A percentile compares a stretch with the other conserved stretches of the same genome.
These are phyloP conservation scores for Suillus americanus DNA, from an alignment of 768 basidiomycete genomes.

Conservation along the genomic window DNA sequence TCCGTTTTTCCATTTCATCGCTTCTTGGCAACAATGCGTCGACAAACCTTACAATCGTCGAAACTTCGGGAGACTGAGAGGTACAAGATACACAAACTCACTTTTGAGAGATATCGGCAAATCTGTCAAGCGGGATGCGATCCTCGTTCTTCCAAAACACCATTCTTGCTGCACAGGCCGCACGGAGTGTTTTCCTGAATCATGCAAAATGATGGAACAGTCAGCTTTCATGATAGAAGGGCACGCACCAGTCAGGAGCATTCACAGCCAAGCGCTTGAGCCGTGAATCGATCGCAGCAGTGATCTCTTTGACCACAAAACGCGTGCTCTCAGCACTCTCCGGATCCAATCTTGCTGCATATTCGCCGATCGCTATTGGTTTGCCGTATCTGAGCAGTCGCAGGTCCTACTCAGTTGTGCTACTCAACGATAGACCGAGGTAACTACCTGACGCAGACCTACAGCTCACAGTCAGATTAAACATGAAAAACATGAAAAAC, in stretches of 20 bases:
- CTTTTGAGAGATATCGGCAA: slow-evolving; percentile 58
- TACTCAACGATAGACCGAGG: background rate
- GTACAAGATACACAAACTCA: slow-evolving; percentile 27
- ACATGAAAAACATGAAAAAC: slow-evolving; percentile 16
- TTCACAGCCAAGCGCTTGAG: slow-evolving; percentile 59
- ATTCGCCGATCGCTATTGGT: slow-evolving; percentile 10
- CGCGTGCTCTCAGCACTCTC: slow-evolving; percentile 38
- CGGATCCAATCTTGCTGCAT: background rate
- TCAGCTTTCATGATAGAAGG: background rate
- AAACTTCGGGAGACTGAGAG: background rate
- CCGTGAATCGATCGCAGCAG: slow-evolving; percentile 45
- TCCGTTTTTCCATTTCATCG: slow-evolving; percentile 30
- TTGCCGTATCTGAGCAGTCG: slow-evolving; percentile 8
- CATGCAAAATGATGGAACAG: background rate
- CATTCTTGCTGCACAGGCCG: slow-evolving; percentile 55
- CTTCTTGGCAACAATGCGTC: slow-evolving; percentile 16
- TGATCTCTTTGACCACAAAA: slow-evolving; percentile 57
- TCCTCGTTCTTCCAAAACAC: slow-evolving; percentile 55
- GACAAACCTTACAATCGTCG: background rate
- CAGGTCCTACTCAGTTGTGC: background rate
- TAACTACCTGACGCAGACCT: slow-evolving; percentile 12
- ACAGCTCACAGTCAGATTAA: background rate
- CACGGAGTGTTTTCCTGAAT: slow-evolving; percentile 59
- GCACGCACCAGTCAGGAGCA: slow-evolving; percentile 62
- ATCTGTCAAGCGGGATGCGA: slow-evolving; percentile 44